phyloP scores from a whole-genome alignment of 805 yeast genomes.

The Hermanozyma aechmeae region DNA sequence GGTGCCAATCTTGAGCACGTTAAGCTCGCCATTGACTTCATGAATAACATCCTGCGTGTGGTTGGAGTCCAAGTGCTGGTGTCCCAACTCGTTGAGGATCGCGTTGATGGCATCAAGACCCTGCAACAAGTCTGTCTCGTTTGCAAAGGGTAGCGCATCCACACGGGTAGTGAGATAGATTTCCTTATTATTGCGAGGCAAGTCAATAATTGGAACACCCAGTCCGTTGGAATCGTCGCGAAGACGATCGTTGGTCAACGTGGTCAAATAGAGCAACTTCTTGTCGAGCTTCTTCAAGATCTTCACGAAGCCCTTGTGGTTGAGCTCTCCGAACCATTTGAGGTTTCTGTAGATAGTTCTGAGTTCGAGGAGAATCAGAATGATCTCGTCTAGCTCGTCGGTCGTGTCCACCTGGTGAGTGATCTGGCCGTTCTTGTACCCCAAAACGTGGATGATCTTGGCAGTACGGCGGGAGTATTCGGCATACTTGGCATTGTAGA shows the following conservation, averaged over 20 bases:
- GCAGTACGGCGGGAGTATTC: slow-evolving; percentile 69
- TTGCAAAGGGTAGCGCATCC: slow-evolving; percentile 67
- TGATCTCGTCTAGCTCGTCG: slow-evolving; percentile 33
- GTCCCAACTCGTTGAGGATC: slow-evolving; percentile 44
- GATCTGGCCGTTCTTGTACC: slow-evolving; percentile 15
- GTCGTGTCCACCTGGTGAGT: slow-evolving; percentile 24
- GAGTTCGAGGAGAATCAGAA: slow-evolving; percentile 58
- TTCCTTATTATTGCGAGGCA: slow-evolving; percentile 28
- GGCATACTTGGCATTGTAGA: slow-evolving; percentile 60
- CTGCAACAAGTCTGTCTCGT: slow-evolving; percentile 50
- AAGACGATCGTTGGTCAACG: slow-evolving; percentile 13
- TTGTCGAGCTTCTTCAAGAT: slow-evolving; percentile 88
- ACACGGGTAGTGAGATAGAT: slow-evolving; percentile 52
- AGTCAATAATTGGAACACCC: slow-evolving; percentile 6
- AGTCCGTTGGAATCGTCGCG: no score
- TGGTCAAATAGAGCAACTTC: slow-evolving; percentile 33
- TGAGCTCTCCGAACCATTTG: slow-evolving; percentile 91
- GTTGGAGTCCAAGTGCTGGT: slow-evolving; percentile 14
- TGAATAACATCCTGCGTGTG: slow-evolving; percentile 1
- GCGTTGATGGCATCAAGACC: slow-evolving; percentile 45
- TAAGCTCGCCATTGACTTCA: slow-evolving; percentile 1
- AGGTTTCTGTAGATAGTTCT: slow-evolving; percentile 70
- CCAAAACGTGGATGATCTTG: slow-evolving; percentile 29
- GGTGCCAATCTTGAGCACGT: slow-evolving; percentile 15
- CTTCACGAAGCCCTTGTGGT: slow-evolving; percentile 81